Evolutionary conservation across 225 moss, liverwort and hornwort species (phyloP).

Genomic region (Physcomitrellopsis africana): DNA sequence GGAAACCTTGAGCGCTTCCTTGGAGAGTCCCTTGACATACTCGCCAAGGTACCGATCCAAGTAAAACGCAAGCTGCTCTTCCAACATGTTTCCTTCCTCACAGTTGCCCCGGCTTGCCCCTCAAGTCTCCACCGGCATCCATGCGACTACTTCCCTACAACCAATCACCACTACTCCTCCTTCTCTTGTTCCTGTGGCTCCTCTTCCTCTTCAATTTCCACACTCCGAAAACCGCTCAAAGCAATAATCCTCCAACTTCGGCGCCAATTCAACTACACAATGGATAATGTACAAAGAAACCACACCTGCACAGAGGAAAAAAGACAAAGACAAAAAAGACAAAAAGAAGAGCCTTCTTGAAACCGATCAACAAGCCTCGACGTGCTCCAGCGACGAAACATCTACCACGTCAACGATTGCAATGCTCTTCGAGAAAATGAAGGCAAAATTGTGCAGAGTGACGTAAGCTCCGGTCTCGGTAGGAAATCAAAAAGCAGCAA

Average conservation of each 20-base stretch:
- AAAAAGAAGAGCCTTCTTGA: too few species aligned
- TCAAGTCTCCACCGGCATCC: conserved; percentile 22
- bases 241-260: not conserved
- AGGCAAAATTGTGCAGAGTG: too few species aligned
- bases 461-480: too few species aligned
- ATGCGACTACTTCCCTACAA: conserved; percentile 26
- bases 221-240: not conserved
- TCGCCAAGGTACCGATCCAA: conserved; percentile 99
- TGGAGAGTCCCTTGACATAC: conserved; percentile 98
- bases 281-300: too few species aligned
- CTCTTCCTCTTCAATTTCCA: not conserved
- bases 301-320: too few species aligned
- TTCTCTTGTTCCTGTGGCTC: not conserved
- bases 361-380: too few species aligned
- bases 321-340: too few species aligned
- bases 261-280: conserved; percentile 12
- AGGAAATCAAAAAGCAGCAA: too few species aligned
- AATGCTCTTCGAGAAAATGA: too few species aligned
- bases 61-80: conserved; percentile 97
- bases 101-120: conserved; percentile 14
- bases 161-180: not conserved
- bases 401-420: too few species aligned
- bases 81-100: conserved; percentile 71
- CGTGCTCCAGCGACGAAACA: too few species aligned
- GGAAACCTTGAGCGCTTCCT: conserved; percentile 94